phyloP scores from a whole-genome alignment of 805 yeast genomes.

The Candida succiphila region DNA sequence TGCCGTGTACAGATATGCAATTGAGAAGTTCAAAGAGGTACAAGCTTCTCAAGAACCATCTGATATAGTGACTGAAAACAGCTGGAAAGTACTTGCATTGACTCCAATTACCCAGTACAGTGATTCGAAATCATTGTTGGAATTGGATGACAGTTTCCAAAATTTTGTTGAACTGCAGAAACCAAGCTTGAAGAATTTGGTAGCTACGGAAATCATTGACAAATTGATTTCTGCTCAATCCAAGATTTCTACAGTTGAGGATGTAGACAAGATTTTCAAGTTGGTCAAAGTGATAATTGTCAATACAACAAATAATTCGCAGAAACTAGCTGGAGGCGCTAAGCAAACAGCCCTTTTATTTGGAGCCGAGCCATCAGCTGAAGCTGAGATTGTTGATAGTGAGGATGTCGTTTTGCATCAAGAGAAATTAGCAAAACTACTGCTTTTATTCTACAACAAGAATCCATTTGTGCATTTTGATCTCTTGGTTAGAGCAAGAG shows the following conservation, averaged over 20 bases:
- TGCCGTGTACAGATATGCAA: constrained; percentile 47
- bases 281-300: constrained; percentile 46
- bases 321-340: constrained; percentile 30
- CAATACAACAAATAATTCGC: constrained; percentile 13
- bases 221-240: constrained; percentile 34
- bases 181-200: constrained; percentile 37
- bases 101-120: constrained; percentile 38
- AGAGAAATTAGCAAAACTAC: constrained; percentile 57
- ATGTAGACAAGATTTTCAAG: constrained; percentile 50
- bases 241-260: constrained; percentile 31
- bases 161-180: constrained; percentile 47
- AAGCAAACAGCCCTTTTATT: constrained; percentile 12
- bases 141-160: constrained; percentile 39
- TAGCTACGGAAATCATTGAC: constrained; percentile 54
- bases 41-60: constrained; percentile 21
- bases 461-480: constrained; percentile 37
- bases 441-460: constrained; percentile 49
- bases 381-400: constrained; percentile 13
- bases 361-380: constrained; percentile 14
- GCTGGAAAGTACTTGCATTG: constrained; percentile 36
- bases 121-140: constrained; percentile 22
- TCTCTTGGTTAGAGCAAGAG: constrained; percentile 34
- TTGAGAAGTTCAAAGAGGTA: constrained; percentile 21
- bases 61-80: constrained; percentile 16
- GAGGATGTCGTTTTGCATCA: constrained; percentile 34